Evolutionary conservation across 192 early-diverging fungal species (phyloP).

Genomic region (Rhizophagus sp.): DNA sequence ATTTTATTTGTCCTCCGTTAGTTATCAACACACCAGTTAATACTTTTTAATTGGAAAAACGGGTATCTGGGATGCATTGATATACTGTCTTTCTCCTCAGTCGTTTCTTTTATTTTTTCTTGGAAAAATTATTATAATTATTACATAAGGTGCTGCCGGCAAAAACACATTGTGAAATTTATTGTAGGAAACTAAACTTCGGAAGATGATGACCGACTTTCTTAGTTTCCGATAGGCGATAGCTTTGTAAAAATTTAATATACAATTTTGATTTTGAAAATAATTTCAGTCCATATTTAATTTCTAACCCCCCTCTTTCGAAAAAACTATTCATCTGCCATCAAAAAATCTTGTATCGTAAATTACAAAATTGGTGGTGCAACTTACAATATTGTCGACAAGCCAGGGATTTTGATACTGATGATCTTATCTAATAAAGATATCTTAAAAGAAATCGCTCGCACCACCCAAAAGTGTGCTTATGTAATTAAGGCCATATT

Average conservation of each 20-base stretch:
- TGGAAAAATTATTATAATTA: no score
- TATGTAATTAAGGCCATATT: background rate
- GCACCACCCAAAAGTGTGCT: background rate
- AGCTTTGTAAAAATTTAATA: no score
- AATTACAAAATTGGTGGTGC: no score
- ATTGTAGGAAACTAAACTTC: background rate
- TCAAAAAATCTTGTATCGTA: no score
- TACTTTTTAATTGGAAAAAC: constrained; percentile 10
- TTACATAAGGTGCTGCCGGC: constrained; percentile 3
- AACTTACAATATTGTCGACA: background rate
- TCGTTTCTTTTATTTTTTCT: no score
- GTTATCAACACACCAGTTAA: background rate
- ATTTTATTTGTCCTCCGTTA: no score
- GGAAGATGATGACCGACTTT: no score
- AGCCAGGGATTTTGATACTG: background rate
- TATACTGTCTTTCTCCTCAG: background rate
- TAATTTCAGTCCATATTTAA: no score
- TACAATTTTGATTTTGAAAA: no score
- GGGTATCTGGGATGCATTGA: background rate
- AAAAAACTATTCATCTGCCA: no score
- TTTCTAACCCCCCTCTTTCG: no score
- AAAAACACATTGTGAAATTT: background rate
- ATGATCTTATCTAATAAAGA: background rate
- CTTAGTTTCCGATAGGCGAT: no score
- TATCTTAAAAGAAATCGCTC: background rate